A percentile compares a stretch with the other conserved stretches of the same genome.
Conservation (phyloP, 306 rosid species). For the Trifolium subterraneum region DNA sequence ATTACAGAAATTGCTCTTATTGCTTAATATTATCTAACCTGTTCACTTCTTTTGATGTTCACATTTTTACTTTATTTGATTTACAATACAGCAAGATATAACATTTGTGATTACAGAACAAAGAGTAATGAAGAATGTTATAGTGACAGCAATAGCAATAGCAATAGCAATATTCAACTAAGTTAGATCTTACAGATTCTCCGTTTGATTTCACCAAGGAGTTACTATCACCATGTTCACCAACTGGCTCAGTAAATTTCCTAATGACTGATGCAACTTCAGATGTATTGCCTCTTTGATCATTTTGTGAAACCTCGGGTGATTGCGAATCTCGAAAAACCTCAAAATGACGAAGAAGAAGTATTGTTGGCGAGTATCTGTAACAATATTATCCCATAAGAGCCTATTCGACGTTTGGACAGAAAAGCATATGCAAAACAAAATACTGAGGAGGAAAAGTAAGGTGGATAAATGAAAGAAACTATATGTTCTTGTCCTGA, state of each 20-base stretch:
- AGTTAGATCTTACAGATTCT: constrained; percentile 68
- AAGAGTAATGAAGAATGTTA: constrained; percentile 12
- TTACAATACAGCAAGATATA: constrained; percentile 7
- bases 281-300: constrained; percentile 71
- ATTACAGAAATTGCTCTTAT: constrained; percentile 18
- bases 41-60: constrained; percentile 26
- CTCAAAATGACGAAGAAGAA: constrained; percentile 93
- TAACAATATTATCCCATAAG: constrained; percentile 44
- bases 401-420: constrained; percentile 29
- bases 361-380: constrained; percentile 90
- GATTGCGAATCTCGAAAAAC: constrained; percentile 74
- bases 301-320: constrained; percentile 62
- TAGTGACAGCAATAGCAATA: too few species aligned
- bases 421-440: constrained; percentile 34
- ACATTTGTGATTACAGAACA: constrained; percentile 5
- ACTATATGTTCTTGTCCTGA: constrained; percentile 17
- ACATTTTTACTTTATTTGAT: constrained; percentile 22
- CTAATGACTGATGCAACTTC: constrained; percentile 85
- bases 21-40: constrained; percentile 1
- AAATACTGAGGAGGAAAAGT: neutral
- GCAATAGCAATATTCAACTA: constrained; percentile 26
- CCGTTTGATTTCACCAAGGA: constrained; percentile 51
- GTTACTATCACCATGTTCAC: constrained; percentile 57
- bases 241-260: constrained; percentile 77
- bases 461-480: constrained; percentile 19